phyloP scores from a whole-genome alignment of 768 basidiomycete genomes.

The Rhizopogon rudus region DNA sequence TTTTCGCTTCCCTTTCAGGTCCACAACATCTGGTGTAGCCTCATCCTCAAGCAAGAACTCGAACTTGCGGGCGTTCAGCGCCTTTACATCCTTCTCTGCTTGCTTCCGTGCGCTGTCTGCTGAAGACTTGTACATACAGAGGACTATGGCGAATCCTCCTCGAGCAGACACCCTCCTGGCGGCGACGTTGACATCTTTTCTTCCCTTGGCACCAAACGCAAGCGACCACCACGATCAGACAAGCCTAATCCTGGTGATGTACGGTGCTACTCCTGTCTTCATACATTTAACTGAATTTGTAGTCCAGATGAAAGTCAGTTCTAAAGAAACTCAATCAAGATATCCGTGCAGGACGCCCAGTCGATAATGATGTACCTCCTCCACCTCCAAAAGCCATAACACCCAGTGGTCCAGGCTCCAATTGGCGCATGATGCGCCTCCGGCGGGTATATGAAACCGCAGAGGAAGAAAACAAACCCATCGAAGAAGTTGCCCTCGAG shows the following conservation, averaged over 20 bases:
- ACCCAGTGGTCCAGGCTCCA: conserved; percentile 89
- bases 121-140: conserved; percentile 45
- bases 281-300: conserved; percentile 5
- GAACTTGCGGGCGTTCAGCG: conserved; percentile 67
- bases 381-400: conserved; percentile 43
- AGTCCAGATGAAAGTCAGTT: conserved; percentile 54
- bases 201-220: conserved; percentile 74
- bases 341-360: conserved; percentile 39
- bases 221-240: conserved; percentile 55
- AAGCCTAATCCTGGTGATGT: conserved; percentile 73
- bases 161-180: conserved; percentile 39
- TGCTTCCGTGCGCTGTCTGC: conserved; percentile 49
- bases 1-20: conserved; percentile 24
- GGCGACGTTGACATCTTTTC: conserved; percentile 88
- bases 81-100: conserved; percentile 71
- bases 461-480: conserved; percentile 68
- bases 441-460: conserved; percentile 86
- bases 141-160: conserved; percentile 52
- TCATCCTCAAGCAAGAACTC: conserved; percentile 81
- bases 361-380: conserved; percentile 34
- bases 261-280: conserved; percentile 9
- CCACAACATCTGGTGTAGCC: conserved; percentile 34
- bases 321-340: conserved; percentile 58
- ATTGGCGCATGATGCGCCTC: conserved; percentile 98
- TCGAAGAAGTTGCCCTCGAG: conserved; percentile 82